Evolutionary conservation across 177 flowering plant species (phyloP).

Genomic region (Telopea speciosissima): DNA sequence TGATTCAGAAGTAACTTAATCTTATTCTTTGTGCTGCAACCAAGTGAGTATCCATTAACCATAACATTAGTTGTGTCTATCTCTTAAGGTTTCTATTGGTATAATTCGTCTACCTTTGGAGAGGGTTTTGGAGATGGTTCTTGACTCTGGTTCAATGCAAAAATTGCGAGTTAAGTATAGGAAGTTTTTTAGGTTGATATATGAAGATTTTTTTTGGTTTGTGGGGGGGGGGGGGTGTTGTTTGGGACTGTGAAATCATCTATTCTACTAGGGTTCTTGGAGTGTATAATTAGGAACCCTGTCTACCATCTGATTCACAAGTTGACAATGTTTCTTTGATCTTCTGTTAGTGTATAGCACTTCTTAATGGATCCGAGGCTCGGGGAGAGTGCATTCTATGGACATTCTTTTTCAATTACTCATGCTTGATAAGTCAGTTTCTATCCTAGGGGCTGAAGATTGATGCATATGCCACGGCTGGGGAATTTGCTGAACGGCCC

Average conservation of each 20-base stretch:
- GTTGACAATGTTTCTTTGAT: not conserved
- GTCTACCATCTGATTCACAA: not conserved
- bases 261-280: not conserved
- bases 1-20: conserved; percentile 22
- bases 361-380: not conserved
- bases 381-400: not conserved
- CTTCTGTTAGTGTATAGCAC: not conserved
- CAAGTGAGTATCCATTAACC: conserved; percentile 18
- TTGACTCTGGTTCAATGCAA: not conserved
- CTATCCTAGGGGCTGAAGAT: not conserved
- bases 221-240: too few species aligned
- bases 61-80: conserved; percentile 4
- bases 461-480: not conserved
- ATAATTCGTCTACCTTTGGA: conserved; percentile 3
- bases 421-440: not conserved
- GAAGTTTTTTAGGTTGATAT: not conserved
- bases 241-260: too few species aligned
- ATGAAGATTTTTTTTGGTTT: too few species aligned
- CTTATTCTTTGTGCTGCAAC: conserved; percentile 17
- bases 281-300: not conserved
- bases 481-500: not conserved
- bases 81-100: conserved; percentile 4
- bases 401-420: not conserved
- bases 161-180: not conserved
- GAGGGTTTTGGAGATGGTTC: not conserved